Evolutionary conservation across 2,329 filamentous ascomycete species (phyloP), one percentile per base, ranked within the genome.

Genomic region (Colletotrichum chrysophilum): DNA sequence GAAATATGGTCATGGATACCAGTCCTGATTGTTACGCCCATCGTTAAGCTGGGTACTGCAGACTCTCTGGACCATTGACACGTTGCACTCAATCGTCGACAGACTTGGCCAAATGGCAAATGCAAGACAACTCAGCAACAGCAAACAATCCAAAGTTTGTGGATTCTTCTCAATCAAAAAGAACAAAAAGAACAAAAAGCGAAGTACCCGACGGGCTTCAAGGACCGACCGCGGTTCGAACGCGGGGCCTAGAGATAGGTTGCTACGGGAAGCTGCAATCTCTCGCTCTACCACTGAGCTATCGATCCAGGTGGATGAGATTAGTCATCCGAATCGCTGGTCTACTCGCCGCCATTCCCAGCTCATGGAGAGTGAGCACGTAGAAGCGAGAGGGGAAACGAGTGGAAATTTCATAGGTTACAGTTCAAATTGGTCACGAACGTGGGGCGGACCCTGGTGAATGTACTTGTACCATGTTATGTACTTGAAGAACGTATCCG

Each of bases 281-380:
- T 75, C 73, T 75, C 73, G 73, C 73, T 75, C 73, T 75, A 75
- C 73, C 73, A 75, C 70, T 75, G 73, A 75, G 73, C 73, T 75
- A 75, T 75, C 73, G 73, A 75, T 75, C 73, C 73, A 13, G 30
- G 13, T 16, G 8, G 43, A 55, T 26, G 18, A 55, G 43, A 34
- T 75, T 65, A 75, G 73, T 75, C 73, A 75, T 73, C 64, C 9
- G 13, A 10, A 36, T 38, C 26, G 60, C n/a, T 58, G 72, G 48
- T 16, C 14, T 2, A 7, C 3, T 2, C 0, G 0, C 4, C 3
- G 4, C 5, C 24, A 71, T 61, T 52, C 13, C 30, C 21, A 61
- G 43, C 30, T 71, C 7, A 75, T 66, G 52, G 36, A 75, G 52
- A 70, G 28, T 71, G 21, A 30, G 38, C 16, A 43, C 48, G 61